Evolutionary conservation across 768 basidiomycete species (phyloP).

Genomic region (Tricholomella constricta): DNA sequence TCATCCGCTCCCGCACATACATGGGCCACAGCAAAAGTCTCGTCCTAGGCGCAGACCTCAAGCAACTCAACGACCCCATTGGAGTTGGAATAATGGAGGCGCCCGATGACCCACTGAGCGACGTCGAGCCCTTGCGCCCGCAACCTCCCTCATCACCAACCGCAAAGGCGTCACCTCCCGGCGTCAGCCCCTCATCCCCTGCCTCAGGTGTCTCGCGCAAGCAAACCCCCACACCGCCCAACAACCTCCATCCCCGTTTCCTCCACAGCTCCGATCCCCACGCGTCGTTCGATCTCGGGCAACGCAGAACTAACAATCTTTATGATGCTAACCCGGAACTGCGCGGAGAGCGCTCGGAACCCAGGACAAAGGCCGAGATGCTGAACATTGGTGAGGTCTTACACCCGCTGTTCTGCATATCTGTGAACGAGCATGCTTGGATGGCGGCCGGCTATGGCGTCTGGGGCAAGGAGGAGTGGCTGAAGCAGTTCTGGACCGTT

Average conservation of each 20-base stretch:
- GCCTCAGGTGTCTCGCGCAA: constrained; percentile 41
- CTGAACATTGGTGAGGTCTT: constrained; percentile 54
- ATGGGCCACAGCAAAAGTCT: constrained; percentile 24
- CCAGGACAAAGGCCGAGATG: constrained; percentile 23
- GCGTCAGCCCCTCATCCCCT: constrained; percentile 40
- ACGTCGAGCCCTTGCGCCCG: constrained; percentile 8
- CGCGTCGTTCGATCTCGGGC: background rate
- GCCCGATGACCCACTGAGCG: background rate
- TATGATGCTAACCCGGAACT: background rate
- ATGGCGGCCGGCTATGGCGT: constrained; percentile 82
- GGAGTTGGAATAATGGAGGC: constrained; percentile 1
- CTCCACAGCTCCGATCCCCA: constrained; percentile 19
- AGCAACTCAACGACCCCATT: background rate
- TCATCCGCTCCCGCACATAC: constrained; percentile 63
- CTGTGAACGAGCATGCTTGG: constrained; percentile 87
- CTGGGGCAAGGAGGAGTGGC: constrained; percentile 88
- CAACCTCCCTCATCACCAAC: constrained; percentile 24
- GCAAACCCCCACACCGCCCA: constrained; percentile 29
- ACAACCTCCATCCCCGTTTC: constrained; percentile 30
- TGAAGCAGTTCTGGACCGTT: constrained; percentile 81
- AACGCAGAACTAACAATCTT: background rate
- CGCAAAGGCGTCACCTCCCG: constrained; percentile 24
- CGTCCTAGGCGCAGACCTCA: constrained; percentile 15
- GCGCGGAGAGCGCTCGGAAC: constrained; percentile 7
- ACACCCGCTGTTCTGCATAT: constrained; percentile 76